Conservation (phyloP, 139 green algal species). For the Chlamydomonas urium region DNA sequence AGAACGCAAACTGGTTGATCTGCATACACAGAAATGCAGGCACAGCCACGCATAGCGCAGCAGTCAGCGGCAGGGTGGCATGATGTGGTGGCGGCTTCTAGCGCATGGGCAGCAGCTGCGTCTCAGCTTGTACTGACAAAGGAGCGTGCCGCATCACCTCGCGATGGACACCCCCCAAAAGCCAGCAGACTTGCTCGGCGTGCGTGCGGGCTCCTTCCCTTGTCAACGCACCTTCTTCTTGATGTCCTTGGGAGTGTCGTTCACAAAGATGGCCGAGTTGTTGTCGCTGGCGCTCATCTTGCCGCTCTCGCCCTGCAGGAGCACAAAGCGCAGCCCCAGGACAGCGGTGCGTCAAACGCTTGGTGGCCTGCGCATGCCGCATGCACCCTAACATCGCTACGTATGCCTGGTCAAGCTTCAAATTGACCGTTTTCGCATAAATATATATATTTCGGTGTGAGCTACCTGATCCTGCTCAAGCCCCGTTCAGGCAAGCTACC, state of each 20-base stretch:
- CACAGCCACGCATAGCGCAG: neutral
- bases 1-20: conserved; percentile 93
- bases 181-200: too few relatives aligned
- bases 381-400: neutral
- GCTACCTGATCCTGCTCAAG: too few relatives aligned
- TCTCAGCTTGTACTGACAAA: too few relatives aligned
- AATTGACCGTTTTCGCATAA: too few relatives aligned
- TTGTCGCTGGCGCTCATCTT: conserved; percentile 95
- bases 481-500: too few relatives aligned
- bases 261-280: conserved; percentile 91
- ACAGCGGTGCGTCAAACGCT: neutral
- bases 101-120: neutral
- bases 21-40: too few relatives aligned
- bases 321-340: too few relatives aligned
- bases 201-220: neutral
- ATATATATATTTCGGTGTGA: too few relatives aligned
- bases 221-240: conserved; percentile 72
- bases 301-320: conserved; percentile 85
- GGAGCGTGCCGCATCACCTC: too few relatives aligned
- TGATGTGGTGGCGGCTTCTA: neutral
- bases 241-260: conserved; percentile 84
- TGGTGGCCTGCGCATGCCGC: too few relatives aligned
- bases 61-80: neutral
- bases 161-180: too few relatives aligned
- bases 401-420: neutral